Conservation (phyloP, 2,329 filamentous ascomycete species). For the Madurella mycetomatis region DNA sequence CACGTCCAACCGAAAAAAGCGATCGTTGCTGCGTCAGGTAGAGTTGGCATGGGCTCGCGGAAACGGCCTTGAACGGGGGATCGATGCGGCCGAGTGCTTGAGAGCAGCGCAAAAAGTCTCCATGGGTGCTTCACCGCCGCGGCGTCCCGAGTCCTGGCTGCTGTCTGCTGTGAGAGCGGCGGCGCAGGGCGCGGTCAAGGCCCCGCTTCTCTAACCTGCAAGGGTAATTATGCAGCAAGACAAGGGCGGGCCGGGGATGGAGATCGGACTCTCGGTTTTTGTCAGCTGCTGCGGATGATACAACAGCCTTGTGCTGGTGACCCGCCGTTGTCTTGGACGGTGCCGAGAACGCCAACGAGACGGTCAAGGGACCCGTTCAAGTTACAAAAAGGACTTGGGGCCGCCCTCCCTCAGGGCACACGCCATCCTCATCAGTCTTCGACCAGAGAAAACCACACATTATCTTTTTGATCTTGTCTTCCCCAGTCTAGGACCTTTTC, state of each 20-base stretch:
- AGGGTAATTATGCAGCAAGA: conserved; percentile 13
- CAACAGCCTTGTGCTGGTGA: conserved; percentile 26
- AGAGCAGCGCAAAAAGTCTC: conserved; percentile 12
- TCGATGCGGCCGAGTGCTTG: conserved; percentile 17
- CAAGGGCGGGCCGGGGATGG: conserved; percentile 10
- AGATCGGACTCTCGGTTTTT: conserved; percentile 26
- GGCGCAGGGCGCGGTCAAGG: conserved; percentile 18
- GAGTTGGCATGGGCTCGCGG: conserved; percentile 11
- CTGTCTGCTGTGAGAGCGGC: conserved; percentile 10
- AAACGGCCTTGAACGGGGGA: conserved; percentile 13
- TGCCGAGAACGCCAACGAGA: conserved; percentile 23
- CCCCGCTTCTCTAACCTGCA: conserved; percentile 17
- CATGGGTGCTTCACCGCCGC: conserved; percentile 21
- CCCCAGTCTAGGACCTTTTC: not conserved
- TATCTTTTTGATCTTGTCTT: not conserved
- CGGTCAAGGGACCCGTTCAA: conserved; percentile 16
- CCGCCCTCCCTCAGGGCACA: conserved; percentile 17
- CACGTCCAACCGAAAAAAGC: conserved; percentile 6
- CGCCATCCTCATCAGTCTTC: conserved; percentile 9
- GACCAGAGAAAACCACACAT: conserved; percentile 9
- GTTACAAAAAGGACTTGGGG: conserved; percentile 25
- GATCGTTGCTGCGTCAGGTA: conserved; percentile 7
- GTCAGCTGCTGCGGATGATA: conserved; percentile 29
- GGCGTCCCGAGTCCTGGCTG: conserved; percentile 13
- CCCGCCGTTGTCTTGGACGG: conserved; percentile 22